Base-by-base conservation (phyloP, 2,329 filamentous ascomycete species). In the Aspergillus persii region DNA sequence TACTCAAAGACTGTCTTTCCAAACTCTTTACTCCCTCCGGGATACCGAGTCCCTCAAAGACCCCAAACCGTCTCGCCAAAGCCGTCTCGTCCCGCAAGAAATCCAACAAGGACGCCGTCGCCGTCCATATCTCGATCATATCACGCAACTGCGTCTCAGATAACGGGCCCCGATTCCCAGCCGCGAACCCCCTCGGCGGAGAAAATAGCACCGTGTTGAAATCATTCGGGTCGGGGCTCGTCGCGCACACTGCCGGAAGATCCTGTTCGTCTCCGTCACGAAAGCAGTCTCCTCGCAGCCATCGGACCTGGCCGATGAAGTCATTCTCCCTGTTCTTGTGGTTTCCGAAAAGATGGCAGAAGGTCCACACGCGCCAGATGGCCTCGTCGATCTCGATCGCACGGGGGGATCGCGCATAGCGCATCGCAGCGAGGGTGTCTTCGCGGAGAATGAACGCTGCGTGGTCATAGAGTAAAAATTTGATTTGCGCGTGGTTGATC, bases 381-480 rank as follows among this genome's bases (percentile, higher is more conserved):
- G 36, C 36, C 36, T 41, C 36, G 15, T 41, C 36, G 2, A 41
- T 41, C 8, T 41, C 36, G 12, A 41, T n/a, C 1, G 36, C 36
- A 15, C 36, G 36, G 12, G 36, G 1, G 36, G 36, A 41, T 6
- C 36, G 15, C 11, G 4, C 36, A 41, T 41, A 12, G 12, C 36
- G 36, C 36, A 41, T 41, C 36, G 36, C 36, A 2, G 36, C 12
- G 1, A 41, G 15, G 4, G 36, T 41, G 15, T 41, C 36, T n/a
- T 41, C 36, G 12, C 36, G 36, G 4, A 41, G 12, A 15, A 41
- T 41, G 2, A 41, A n/a, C 11, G 3, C 3, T 7, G 36, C 36
- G 12, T 41, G 36, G 12, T 47, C 36, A 1, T 41, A 41, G 33
- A 61, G 49, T 27, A 61, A 51, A 33, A 58, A 53, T n/a, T 61